Base-by-base conservation (phyloP, 139 green algal genomes). In the Mesostigma viride region DNA sequence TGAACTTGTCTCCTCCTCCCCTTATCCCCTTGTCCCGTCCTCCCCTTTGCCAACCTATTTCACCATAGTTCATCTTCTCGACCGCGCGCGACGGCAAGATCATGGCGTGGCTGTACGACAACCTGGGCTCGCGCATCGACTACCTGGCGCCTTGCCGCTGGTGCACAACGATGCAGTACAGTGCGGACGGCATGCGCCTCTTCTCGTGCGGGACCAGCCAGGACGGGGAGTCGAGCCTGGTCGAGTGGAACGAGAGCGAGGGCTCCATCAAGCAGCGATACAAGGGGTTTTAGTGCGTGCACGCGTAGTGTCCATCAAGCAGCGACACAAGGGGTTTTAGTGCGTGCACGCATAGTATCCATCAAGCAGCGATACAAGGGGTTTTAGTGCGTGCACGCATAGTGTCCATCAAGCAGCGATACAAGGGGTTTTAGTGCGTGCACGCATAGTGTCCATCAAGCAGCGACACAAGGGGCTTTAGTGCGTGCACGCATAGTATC, bases 11-110 rank as follows among this genome's bases (percentile, higher is more conserved):
- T 63, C 30, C 56, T 46, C 56, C 56, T 11, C 11, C 28, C 56
- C 14, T n/a, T n/a, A n/a, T n/a, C n/a, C n/a, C 30, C 8, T 8
- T 63, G 28, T 11, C 56, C 30, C 30, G 8, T 63, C 56, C 56
- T 63, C 11, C 28, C 56, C 56, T 63, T 11, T 63, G 28, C 14
- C 30, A 27, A 27, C 51, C 51, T 20, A 22, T 61, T 26, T n/a
- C n/a, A n/a, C n/a, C n/a, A n/a, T n/a, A 78, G 71, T 78, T 78
- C 66, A 75, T 78, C 27, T 78, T 78, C 67, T 78, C 71, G 30
- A 78, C 71, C 8, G 67, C 71, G 24, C 72, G 67, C 30, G 71
- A 78, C 31, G 71, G 71, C 20, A 70, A 75, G 46, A 78, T 78
- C 33, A 78, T 76, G 36, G 72, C 72, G 30, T 78, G 72, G 72